These are phyloP conservation scores for Ceratocystis smalleyi DNA, from an alignment of 2,329 filamentous ascomycete genomes.

Conservation along the genomic window DNA sequence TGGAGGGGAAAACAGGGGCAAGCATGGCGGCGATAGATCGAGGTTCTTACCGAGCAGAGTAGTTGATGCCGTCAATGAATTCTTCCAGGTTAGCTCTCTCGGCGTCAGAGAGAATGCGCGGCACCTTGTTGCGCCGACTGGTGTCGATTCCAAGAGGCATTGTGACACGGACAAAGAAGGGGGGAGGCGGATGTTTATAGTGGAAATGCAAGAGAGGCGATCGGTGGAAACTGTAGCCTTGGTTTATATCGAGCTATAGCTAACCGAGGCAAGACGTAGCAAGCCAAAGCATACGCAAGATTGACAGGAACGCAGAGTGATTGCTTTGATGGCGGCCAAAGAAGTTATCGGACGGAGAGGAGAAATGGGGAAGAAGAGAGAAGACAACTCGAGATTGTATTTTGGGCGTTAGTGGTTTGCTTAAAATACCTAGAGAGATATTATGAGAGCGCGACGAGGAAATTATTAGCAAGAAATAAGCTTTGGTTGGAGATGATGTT, in stretches of 20 bases:
- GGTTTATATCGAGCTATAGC: background rate
- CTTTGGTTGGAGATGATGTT: background rate
- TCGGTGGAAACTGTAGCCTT: background rate
- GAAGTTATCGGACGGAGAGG: background rate
- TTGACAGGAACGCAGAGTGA: background rate
- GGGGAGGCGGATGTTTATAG: background rate
- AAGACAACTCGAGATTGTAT: background rate
- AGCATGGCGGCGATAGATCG: background rate
- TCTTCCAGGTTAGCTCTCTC: conserved; percentile 79
- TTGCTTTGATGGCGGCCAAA: background rate
- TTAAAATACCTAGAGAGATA: background rate
- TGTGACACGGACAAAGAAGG: background rate
- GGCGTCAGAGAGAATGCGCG: conserved; percentile 61
- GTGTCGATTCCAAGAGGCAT: conserved; percentile 50
- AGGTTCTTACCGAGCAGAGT: conserved; percentile 62
- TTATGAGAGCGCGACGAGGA: background rate
- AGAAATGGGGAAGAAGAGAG: background rate
- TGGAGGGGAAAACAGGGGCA: background rate
- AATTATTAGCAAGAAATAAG: background rate
- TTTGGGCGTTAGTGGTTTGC: background rate
- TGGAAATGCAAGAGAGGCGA: background rate
- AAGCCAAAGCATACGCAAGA: background rate
- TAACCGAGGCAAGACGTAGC: background rate
- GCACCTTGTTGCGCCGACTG: conserved; percentile 71
- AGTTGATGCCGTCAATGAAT: conserved; percentile 86